A percentile compares a stretch with the other conserved stretches of the same genome.
Conservation (phyloP, 257 asterid genomes). For the Ilex asprella region DNA sequence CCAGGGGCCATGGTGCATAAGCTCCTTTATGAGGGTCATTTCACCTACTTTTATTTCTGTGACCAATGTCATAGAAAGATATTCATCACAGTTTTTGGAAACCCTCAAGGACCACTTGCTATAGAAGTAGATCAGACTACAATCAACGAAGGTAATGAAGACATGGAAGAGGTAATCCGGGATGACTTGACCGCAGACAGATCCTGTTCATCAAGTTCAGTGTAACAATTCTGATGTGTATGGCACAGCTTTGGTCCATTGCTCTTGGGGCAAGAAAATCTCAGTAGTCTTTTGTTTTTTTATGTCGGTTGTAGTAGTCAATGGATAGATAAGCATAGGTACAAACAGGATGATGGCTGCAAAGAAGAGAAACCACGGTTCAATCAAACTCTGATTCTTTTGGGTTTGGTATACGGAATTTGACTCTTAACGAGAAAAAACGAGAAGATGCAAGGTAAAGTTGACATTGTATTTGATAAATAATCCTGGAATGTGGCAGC, state of each 20-base stretch:
- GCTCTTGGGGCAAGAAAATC: too few species aligned
- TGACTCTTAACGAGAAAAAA: too few species aligned
- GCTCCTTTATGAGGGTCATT: conserved; percentile 83
- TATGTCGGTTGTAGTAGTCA: too few species aligned
- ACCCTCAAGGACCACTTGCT: conserved; percentile 68
- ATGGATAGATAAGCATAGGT: too few species aligned
- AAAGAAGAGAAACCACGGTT: too few species aligned
- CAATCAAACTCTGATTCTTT: too few species aligned
- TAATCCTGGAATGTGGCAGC: too few species aligned
- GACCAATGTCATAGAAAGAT: conserved; percentile 81
- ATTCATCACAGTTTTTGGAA: conserved; percentile 54
- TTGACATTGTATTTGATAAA: too few species aligned
- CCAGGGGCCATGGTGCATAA: conserved; percentile 84
- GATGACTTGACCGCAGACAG: conserved; percentile 17
- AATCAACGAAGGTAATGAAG: conserved; percentile 21
- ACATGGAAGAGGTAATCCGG: conserved; percentile 16
- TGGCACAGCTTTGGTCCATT: neutral
- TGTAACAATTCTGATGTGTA: conserved; percentile 7
- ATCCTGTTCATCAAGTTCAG: conserved; percentile 18
- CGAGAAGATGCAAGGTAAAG: too few species aligned
- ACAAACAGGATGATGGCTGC: too few species aligned
- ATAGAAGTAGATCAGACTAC: conserved; percentile 22
- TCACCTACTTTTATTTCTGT: conserved; percentile 75
- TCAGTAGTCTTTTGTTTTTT: too few species aligned
- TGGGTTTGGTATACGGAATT: too few species aligned